A percentile compares a stretch with the other conserved stretches of the same genome.
Evolutionary conservation across 768 basidiomycete species (phyloP).

Genomic region (Boletellus ananas): DNA sequence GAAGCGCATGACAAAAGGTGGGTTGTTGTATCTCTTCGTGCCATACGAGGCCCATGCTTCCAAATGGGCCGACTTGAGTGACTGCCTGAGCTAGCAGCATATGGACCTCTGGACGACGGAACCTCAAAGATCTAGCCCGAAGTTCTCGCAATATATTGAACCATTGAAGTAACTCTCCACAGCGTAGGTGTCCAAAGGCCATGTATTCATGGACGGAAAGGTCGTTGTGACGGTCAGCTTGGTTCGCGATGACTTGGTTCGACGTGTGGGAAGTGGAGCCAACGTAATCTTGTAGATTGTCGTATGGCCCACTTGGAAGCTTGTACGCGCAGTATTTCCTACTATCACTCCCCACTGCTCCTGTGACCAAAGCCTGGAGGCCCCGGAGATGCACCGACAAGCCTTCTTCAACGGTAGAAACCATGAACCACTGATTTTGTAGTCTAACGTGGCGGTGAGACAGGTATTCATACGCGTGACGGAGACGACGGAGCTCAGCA

Average conservation of each 20-base stretch:
- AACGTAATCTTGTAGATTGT: constrained; percentile 35
- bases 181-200: constrained; percentile 43
- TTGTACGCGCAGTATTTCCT: constrained; percentile 28
- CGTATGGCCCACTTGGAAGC: constrained; percentile 34
- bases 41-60: constrained; percentile 28
- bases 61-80: constrained; percentile 38
- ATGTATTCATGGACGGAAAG: constrained; percentile 43
- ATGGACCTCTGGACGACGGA: constrained; percentile 39
- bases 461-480: constrained; percentile 29
- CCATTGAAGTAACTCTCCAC: constrained; percentile 46
- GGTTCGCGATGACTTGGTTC: constrained; percentile 42
- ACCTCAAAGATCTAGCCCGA: constrained; percentile 33
- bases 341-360: constrained; percentile 18
- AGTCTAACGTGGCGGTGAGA: constrained; percentile 21
- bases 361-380: constrained; percentile 28
- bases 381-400: constrained; percentile 25
- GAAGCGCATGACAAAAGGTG: constrained; percentile 36
- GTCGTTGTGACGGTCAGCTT: constrained; percentile 37
- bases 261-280: constrained; percentile 34
- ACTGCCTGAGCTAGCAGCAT: constrained; percentile 40
- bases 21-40: too few relatives aligned
- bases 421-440: constrained; percentile 20
- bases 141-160: constrained; percentile 45
- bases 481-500: constrained; percentile 26
- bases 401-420: constrained; percentile 27